Base-by-base conservation (phyloP, 768 basidiomycete genomes). In the Mycena kentingensis region DNA sequence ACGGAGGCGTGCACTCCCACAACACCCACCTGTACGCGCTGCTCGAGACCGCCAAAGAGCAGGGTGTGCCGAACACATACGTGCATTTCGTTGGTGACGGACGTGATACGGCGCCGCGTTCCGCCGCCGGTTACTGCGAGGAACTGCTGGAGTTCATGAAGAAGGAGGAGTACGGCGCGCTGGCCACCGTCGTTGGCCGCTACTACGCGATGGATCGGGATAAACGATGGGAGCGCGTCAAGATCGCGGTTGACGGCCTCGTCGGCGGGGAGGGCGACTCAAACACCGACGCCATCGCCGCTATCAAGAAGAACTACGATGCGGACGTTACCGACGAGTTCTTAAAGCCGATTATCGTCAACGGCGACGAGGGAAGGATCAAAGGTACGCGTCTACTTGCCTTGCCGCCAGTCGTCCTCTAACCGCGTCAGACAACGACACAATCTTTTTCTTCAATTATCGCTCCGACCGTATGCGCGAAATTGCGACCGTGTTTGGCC, bases 151-250 rank as follows among this genome's bases (percentile, higher is more conserved):
- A 85, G 26, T 96, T 92, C 70, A 78, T 88, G 51, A 73, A 84
- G 61, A 83, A 91, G 62, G 86, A 90, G 63, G 77, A 83, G 35
- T 81, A 86, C 55, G 94, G 93, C 27, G 80, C 90, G 66, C 73
- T 98, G 42, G 86, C 90, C 5, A 94, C 93, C 6, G 78, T 96
- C 44, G 75, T 94, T 35, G 94, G 93, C 5, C 73, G 95, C 46
- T 98, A 98, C 78, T 98, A 95, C 60, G 94, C 93, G 27, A 96
- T 96, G 93, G 94, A 96, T 72, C 84, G 93, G 32, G 93, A 96
- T 70, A 95, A 95, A 78, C 84, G 94, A 41, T 98, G 94, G 94
- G 94, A 98, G 67, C 80, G 94, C 29, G 69, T 98, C 66, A 92
- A 93, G 78, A 77, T 92, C 55, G 94, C 94, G 4, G 78, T 95